Evolutionary conservation across 768 basidiomycete genomes (phyloP).

Genomic region (Amanita pseudoporphyria): DNA sequence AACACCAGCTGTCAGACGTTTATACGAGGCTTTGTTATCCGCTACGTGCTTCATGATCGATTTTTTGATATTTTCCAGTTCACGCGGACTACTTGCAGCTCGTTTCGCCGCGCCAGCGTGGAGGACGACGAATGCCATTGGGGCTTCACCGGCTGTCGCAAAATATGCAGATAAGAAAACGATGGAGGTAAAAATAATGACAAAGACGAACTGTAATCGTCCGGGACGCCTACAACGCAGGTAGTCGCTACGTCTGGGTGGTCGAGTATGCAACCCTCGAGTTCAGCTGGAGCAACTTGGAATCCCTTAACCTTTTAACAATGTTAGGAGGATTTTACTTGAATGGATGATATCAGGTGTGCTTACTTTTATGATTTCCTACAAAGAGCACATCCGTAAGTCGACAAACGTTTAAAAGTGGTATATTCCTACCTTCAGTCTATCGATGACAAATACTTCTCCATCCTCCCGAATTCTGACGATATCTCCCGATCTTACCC

Average conservation of each 20-base stretch:
- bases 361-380: slow-evolving; percentile 39
- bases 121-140: slow-evolving; percentile 58
- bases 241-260: slow-evolving; percentile 50
- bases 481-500: slow-evolving; percentile 64
- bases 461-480: slow-evolving; percentile 42
- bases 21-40: slow-evolving; percentile 45
- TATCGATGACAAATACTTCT: slow-evolving; percentile 53
- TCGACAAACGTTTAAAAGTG: neutral
- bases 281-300: slow-evolving; percentile 67
- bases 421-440: slow-evolving; percentile 39
- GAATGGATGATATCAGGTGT: slow-evolving; percentile 23
- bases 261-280: slow-evolving; percentile 55
- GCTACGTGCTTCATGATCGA: slow-evolving; percentile 36
- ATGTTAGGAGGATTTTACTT: neutral
- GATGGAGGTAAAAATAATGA: slow-evolving; percentile 27
- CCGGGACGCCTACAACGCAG: slow-evolving; percentile 57
- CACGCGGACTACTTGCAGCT: neutral
- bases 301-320: slow-evolving; percentile 46
- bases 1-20: slow-evolving; percentile 50
- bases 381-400: neutral
- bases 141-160: slow-evolving; percentile 48
- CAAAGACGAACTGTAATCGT: slow-evolving; percentile 49
- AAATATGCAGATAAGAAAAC: neutral
- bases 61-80: neutral
- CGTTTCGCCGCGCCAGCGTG: slow-evolving; percentile 24